These are phyloP conservation scores for Mycena albidolilacea DNA, from an alignment of 768 basidiomycete species.

Conservation along the genomic window DNA sequence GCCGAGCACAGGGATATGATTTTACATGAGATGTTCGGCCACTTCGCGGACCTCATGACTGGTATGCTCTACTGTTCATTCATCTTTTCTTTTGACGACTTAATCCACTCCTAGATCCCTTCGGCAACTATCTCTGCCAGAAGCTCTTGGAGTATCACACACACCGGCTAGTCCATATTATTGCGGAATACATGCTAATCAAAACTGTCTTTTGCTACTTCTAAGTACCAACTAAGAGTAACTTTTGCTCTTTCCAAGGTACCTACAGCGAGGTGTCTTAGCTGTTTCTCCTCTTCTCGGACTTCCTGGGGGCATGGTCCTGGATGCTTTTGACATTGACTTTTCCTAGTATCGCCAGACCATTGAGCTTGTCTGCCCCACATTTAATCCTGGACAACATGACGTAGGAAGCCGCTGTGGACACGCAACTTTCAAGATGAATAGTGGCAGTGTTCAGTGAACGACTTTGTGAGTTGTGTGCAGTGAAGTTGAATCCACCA, in stretches of 20 bases:
- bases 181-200: background rate
- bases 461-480: slow-evolving; percentile 36
- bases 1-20: slow-evolving; percentile 99
- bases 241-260: background rate
- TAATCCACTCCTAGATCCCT: slow-evolving; percentile 77
- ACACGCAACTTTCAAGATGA: slow-evolving; percentile 31
- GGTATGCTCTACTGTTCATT: slow-evolving; percentile 61
- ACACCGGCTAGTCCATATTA: too few relatives aligned
- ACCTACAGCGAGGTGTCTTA: background rate
- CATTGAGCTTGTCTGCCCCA: slow-evolving; percentile 4
- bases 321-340: background rate
- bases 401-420: slow-evolving; percentile 35
- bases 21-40: slow-evolving; percentile 97
- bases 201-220: background rate
- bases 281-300: background rate
- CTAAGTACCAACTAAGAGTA: background rate
- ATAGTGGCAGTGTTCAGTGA: slow-evolving; percentile 33
- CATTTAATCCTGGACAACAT: slow-evolving; percentile 38
- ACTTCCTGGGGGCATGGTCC: background rate
- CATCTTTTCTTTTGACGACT: slow-evolving; percentile 16
- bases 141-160: slow-evolving; percentile 88
- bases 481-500: slow-evolving; percentile 33
- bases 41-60: slow-evolving; percentile 99
- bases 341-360: background rate
- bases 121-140: slow-evolving; percentile 99